A percentile compares a stretch with the other conserved stretches of the same genome.
phyloP scores from a whole-genome alignment of 345 rosid species.

The Odontarrhena argentea region DNA sequence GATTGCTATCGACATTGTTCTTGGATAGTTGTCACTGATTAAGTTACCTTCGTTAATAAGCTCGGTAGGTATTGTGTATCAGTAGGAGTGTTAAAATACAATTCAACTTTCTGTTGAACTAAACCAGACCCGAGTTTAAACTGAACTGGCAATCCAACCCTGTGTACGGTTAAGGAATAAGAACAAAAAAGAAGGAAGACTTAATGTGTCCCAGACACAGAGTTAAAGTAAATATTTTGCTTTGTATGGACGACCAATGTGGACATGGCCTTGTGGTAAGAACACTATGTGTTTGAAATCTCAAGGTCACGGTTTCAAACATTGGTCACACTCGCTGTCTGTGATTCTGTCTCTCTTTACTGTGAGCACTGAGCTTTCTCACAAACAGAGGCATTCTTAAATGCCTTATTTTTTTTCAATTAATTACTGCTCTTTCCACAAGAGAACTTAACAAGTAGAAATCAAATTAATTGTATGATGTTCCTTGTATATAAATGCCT shows the following conservation, averaged over 20 bases:
- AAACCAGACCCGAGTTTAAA: no score
- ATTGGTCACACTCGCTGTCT: not conserved
- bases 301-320: not conserved
- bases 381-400: conserved; percentile 1
- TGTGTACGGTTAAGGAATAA: no score
- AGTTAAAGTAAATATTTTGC: not conserved
- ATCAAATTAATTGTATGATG: no score
- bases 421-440: not conserved
- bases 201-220: no score
- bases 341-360: no score
- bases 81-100: no score
- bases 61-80: no score
- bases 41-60: no score
- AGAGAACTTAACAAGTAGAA: not conserved
- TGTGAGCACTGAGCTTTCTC: not conserved
- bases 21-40: not conserved
- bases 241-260: not conserved
- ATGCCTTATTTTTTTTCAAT: not conserved
- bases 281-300: not conserved
- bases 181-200: no score
- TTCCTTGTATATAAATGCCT: no score
- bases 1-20: not conserved
- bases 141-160: no score
- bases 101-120: no score
- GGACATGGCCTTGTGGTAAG: not conserved